A percentile compares a stretch with the other conserved stretches of the same genome.
Conservation (phyloP, 1,139 yeast genomes). For the Diutina catenulata region DNA sequence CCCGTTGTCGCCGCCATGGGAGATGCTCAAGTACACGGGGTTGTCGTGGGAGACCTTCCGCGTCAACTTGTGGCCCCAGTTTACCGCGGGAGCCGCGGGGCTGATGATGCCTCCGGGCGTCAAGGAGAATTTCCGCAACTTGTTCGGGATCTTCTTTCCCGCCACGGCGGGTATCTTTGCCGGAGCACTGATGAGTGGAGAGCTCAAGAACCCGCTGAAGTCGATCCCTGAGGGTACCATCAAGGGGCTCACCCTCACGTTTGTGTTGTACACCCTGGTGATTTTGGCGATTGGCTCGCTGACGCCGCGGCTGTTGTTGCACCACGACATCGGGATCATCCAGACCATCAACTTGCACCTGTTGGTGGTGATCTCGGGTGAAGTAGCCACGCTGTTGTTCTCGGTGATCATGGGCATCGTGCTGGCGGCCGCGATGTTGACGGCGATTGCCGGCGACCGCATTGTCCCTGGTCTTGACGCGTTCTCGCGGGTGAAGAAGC, state of each 20-base stretch:
- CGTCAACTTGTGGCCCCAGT: conserved; percentile 62
- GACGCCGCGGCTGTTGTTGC: conserved; percentile 65
- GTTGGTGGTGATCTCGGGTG: conserved; percentile 72
- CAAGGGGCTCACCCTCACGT: conserved; percentile 67
- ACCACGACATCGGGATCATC: conserved; percentile 70
- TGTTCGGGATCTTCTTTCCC: conserved; percentile 93
- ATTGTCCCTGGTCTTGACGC: conserved; percentile 64
- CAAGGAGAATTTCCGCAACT: conserved; percentile 63
- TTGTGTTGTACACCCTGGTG: conserved; percentile 60
- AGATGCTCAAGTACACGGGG: conserved; percentile 55
- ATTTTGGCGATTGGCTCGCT: conserved; percentile 70
- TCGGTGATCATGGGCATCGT: conserved; percentile 91
- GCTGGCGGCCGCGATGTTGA: conserved; percentile 84
- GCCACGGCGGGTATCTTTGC: conserved; percentile 98
- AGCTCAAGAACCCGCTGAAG: conserved; percentile 68
- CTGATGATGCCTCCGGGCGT: conserved; percentile 45
- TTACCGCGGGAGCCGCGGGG: conserved; percentile 89
- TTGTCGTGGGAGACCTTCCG: conserved; percentile 52
- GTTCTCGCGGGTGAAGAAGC: conserved; percentile 40
- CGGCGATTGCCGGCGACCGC: conserved; percentile 82
- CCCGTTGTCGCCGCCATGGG: conserved; percentile 35
- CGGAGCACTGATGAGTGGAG: conserved; percentile 99
- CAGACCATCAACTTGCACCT: conserved; percentile 70
- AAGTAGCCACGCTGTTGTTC: conserved; percentile 77
- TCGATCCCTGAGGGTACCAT: conserved; percentile 88